These are phyloP conservation scores for Ganoderma boninense DNA, from an alignment of 1,284 basidiomycete species.

Conservation along the genomic window DNA sequence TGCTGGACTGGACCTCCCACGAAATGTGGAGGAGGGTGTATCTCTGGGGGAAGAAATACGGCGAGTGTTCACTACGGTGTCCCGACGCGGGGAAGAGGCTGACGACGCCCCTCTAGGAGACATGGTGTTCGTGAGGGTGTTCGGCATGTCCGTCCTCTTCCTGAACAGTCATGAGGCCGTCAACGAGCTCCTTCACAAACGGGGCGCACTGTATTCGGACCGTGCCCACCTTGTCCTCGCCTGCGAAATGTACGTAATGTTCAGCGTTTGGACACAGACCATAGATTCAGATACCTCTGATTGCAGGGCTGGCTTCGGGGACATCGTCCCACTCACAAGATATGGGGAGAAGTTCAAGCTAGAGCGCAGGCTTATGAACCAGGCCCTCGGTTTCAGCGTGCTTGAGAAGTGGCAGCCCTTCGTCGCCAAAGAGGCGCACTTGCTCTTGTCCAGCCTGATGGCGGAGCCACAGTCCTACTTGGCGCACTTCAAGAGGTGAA, in stretches of 20 bases:
- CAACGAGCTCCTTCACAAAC: slow-evolving; percentile 34
- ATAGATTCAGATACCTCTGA: not conserved
- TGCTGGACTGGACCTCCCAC: slow-evolving; percentile 14
- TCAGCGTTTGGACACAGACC: not conserved
- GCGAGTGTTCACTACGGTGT: not conserved
- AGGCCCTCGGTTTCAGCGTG: slow-evolving; percentile 18
- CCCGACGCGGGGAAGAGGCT: not conserved
- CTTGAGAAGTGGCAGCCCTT: slow-evolving; percentile 20
- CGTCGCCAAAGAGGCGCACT: slow-evolving; percentile 5
- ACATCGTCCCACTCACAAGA: slow-evolving; percentile 16
- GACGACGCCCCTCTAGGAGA: not conserved
- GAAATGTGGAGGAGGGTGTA: slow-evolving; percentile 10
- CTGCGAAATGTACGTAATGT: slow-evolving; percentile 15
- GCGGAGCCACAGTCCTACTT: not conserved
- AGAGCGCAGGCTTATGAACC: slow-evolving; percentile 20
- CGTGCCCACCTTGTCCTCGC: slow-evolving; percentile 21
- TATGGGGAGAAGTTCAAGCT: slow-evolving; percentile 20
- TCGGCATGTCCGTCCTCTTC: slow-evolving; percentile 25
- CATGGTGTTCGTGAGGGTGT: slow-evolving; percentile 7
- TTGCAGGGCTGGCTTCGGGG: slow-evolving; percentile 16
- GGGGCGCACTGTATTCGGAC: slow-evolving; percentile 34
- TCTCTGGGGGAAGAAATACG: slow-evolving; percentile 9
- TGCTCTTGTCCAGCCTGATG: slow-evolving; percentile 11
- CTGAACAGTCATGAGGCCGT: slow-evolving; percentile 29
- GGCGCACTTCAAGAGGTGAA: slow-evolving; percentile 3